These are phyloP conservation scores for Aspergillus ustus DNA, from an alignment of 2,329 filamentous ascomycete genomes.

Conservation along the genomic window DNA sequence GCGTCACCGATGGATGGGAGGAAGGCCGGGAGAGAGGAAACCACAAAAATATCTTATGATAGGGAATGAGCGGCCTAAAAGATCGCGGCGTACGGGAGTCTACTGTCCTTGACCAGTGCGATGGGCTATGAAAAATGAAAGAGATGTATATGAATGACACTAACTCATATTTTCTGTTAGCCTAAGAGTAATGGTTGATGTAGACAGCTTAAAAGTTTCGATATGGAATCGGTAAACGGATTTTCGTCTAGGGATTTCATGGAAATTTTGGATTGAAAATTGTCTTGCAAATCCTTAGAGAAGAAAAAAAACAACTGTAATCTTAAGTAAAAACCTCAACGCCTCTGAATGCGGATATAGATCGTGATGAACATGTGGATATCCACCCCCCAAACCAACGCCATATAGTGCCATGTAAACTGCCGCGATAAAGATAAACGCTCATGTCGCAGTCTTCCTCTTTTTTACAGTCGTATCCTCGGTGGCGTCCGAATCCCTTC, in stretches of 20 bases:
- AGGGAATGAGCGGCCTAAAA: constrained; percentile 20
- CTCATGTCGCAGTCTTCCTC: constrained; percentile 30
- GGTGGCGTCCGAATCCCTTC: constrained; percentile 40
- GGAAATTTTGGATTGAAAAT: neutral
- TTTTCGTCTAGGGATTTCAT: too few relatives aligned
- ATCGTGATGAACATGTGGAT: constrained; percentile 4
- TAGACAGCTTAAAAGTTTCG: neutral
- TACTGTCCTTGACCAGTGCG: constrained; percentile 34
- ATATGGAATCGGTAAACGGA: too few relatives aligned
- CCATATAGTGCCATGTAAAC: constrained; percentile 7
- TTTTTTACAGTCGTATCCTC: constrained; percentile 43
- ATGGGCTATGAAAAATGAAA: constrained; percentile 17
- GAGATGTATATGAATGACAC: constrained; percentile 11
- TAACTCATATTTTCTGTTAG: neutral
- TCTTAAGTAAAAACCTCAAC: neutral
- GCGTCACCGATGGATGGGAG: neutral
- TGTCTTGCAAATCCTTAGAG: neutral
- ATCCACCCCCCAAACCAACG: constrained; percentile 12
- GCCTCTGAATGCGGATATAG: constrained; percentile 21
- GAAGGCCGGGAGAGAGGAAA: neutral
- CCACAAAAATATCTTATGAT: constrained; percentile 11
- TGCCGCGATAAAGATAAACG: constrained; percentile 3
- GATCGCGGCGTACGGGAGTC: constrained; percentile 42
- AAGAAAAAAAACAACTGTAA: neutral
- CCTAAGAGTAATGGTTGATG: neutral